phyloP scores from a whole-genome alignment of 2,329 filamentous ascomycete genomes.

The Ceratocystis huliohia region DNA sequence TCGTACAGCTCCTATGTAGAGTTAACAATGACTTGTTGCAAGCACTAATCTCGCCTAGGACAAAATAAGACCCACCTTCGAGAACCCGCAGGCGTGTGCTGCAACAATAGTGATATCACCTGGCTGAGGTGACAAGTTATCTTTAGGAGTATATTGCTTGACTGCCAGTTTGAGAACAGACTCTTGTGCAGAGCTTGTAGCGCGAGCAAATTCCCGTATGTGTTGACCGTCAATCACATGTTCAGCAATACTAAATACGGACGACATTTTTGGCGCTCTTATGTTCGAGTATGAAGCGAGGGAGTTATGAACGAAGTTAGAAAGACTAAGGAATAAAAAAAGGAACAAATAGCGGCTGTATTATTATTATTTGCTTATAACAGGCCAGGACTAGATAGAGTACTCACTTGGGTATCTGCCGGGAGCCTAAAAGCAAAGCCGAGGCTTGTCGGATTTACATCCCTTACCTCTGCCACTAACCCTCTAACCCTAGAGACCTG shows the following conservation, averaged over 20 bases:
- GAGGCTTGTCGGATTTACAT: no score
- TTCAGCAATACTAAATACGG: slow-evolving; percentile 18
- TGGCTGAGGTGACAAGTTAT: slow-evolving; percentile 52
- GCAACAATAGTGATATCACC: slow-evolving; percentile 78
- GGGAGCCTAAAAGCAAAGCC: no score
- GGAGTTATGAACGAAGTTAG: no score
- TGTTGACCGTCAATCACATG: slow-evolving; percentile 64
- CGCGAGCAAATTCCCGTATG: slow-evolving; percentile 67
- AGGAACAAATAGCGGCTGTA: no score
- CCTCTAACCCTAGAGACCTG: no score
- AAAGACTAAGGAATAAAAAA: no score
- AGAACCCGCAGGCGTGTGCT: slow-evolving; percentile 83
- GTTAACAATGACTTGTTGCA: background rate
- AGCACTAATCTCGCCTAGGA: background rate
- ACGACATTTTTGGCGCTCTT: background rate
- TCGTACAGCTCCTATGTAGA: slow-evolving; percentile 71
- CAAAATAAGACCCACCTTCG: slow-evolving; percentile 47
- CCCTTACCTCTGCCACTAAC: no score
- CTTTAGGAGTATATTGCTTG: slow-evolving; percentile 75
- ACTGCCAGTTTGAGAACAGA: slow-evolving; percentile 61
- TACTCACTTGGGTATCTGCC: no score
- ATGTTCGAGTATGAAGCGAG: background rate
- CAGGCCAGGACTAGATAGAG: no score
- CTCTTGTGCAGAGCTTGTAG: slow-evolving; percentile 59
- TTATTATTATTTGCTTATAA: no score